A percentile compares a stretch with the other conserved stretches of the same genome.
These are phyloP conservation scores for Cephalotrichum gorgonifer DNA, from an alignment of 2,329 filamentous ascomycete species.

Conservation along the genomic window DNA sequence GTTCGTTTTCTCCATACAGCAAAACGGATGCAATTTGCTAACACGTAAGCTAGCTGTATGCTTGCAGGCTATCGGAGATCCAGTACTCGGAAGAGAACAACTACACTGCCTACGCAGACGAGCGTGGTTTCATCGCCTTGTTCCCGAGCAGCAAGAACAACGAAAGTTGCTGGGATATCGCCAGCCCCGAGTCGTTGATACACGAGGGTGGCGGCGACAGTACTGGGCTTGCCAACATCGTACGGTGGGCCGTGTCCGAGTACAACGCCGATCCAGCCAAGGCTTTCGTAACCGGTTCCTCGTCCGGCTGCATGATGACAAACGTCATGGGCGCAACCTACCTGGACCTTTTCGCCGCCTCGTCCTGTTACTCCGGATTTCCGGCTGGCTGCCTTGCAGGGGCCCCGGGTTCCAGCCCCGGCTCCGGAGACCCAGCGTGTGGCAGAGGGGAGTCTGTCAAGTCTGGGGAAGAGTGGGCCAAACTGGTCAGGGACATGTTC, in stretches of 20 bases:
- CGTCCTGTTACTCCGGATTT: conserved; percentile 33
- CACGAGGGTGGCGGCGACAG: conserved; percentile 47
- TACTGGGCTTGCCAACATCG: conserved; percentile 47
- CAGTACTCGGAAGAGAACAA: too few species aligned
- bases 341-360: conserved; percentile 42
- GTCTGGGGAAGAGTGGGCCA: background rate
- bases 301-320: conserved; percentile 38
- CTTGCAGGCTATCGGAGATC: too few species aligned
- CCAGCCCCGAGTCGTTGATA: conserved; percentile 33
- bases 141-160: background rate
- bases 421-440: background rate
- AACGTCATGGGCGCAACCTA: conserved; percentile 41
- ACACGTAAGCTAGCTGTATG: too few species aligned
- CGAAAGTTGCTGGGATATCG: conserved; percentile 48
- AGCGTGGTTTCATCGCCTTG: background rate
- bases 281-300: conserved; percentile 42
- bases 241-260: conserved; percentile 37
- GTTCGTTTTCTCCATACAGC: too few species aligned
- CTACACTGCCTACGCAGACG: too few species aligned
- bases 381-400: background rate
- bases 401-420: background rate
- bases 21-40: too few species aligned
- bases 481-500: background rate
- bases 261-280: conserved; percentile 39
- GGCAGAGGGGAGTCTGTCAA: background rate